Conservation (phyloP, 179 eudicot species). For the Drosera spatulata region DNA sequence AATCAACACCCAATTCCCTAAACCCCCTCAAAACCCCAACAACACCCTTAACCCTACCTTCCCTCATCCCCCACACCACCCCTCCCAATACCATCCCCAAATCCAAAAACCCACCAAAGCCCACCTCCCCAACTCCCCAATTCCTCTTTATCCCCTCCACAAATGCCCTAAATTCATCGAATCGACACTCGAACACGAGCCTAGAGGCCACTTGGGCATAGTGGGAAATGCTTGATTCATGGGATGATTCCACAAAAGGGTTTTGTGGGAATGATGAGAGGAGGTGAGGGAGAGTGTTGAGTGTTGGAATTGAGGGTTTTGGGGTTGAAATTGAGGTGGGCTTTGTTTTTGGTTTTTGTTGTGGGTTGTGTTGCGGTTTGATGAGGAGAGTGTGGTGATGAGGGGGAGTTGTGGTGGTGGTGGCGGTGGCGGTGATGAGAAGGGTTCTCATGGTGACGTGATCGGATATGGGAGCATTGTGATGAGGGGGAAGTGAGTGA, state of each 20-base stretch:
- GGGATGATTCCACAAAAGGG: slow-evolving; percentile 5
- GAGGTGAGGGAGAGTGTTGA: slow-evolving; percentile 14
- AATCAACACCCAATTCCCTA: slow-evolving; percentile 38
- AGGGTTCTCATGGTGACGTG: slow-evolving; percentile 15
- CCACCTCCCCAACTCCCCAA: slow-evolving; percentile 8
- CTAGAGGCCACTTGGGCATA: slow-evolving; percentile 49
- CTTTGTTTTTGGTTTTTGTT: too few relatives aligned
- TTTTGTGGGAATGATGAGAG: slow-evolving; percentile 21
- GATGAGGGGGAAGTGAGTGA: not conserved
- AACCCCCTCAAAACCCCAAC: slow-evolving; percentile 29
- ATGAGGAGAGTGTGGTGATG: not conserved
- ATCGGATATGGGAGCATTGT: not conserved
- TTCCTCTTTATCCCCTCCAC: slow-evolving; percentile 31
- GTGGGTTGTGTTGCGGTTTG: too few relatives aligned
- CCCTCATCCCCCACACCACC: slow-evolving; percentile 23
- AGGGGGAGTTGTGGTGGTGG: slow-evolving; percentile 33
- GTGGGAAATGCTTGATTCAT: slow-evolving; percentile 12
- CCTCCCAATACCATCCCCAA: slow-evolving; percentile 30
- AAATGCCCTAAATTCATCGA: slow-evolving; percentile 44
- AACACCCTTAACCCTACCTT: slow-evolving; percentile 29
- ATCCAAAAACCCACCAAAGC: slow-evolving; percentile 26
- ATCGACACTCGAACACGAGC: slow-evolving; percentile 39
- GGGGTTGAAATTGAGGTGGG: slow-evolving; percentile 11
- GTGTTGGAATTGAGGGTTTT: slow-evolving; percentile 19
- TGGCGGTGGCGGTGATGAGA: slow-evolving; percentile 16